Percentiles rank a stretch among this genome's conserved stretches.
Evolutionary conservation across 768 basidiomycete species (phyloP).

Genomic region (Pleurotus sapidus): DNA sequence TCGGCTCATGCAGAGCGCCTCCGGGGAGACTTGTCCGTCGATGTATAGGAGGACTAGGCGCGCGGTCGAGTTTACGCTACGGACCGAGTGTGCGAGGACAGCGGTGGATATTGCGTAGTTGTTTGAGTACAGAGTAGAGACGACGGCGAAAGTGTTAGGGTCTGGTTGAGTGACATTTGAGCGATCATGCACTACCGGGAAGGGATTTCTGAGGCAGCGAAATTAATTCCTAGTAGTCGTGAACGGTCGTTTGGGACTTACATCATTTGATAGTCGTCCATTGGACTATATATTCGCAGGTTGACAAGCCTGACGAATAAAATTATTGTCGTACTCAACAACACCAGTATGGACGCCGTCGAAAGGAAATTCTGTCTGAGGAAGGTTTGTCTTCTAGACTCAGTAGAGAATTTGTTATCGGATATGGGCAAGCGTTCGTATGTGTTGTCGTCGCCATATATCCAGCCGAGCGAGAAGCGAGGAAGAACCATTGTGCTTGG

Average conservation of each 20-base stretch:
- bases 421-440: too few species aligned
- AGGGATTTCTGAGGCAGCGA: slow-evolving; percentile 9
- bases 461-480: too few species aligned
- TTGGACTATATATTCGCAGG: slow-evolving; percentile 14
- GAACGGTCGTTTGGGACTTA: slow-evolving; percentile 4
- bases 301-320: too few species aligned
- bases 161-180: not conserved
- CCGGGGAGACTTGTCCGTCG: slow-evolving; percentile 29
- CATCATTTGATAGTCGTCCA: slow-evolving; percentile 23
- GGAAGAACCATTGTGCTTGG: too few species aligned
- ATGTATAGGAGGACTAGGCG: slow-evolving; percentile 26
- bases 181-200: slow-evolving; percentile 11
- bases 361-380: too few species aligned
- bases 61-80: slow-evolving; percentile 19
- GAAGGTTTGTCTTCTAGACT: too few species aligned
- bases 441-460: too few species aligned
- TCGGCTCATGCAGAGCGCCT: slow-evolving; percentile 35
- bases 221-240: not conserved
- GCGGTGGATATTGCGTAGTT: slow-evolving; percentile 24
- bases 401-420: too few species aligned
- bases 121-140: slow-evolving; percentile 26
- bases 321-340: too few species aligned
- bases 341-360: too few species aligned
- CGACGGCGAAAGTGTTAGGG: slow-evolving; percentile 16
- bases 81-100: slow-evolving; percentile 24